phyloP scores from a whole-genome alignment of 768 basidiomycete species.

The Tubosaeta sp. region DNA sequence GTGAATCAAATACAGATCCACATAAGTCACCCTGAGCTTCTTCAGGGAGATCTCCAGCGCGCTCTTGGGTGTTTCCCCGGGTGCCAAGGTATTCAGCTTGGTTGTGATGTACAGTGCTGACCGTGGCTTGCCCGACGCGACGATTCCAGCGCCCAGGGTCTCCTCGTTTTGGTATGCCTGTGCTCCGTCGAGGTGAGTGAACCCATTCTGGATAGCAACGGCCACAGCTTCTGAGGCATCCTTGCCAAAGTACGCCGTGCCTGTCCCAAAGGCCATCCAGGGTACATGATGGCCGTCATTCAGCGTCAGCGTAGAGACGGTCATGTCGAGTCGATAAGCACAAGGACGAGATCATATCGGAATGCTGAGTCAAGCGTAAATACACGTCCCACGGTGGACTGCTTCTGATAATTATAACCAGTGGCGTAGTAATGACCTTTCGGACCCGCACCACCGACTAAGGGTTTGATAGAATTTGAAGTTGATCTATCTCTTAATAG shows the following conservation, averaged over 20 bases:
- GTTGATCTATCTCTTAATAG: too few relatives aligned
- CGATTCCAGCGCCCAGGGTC: conserved; percentile 47
- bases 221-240: conserved; percentile 39
- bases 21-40: conserved; percentile 49
- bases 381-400: too few relatives aligned
- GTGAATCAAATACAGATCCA: conserved; percentile 67
- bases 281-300: conserved; percentile 54
- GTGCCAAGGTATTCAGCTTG: conserved; percentile 37
- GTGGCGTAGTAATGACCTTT: too few relatives aligned
- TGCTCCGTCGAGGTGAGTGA: conserved; percentile 64
- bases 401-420: too few relatives aligned
- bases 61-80: conserved; percentile 44
- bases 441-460: too few relatives aligned
- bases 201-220: conserved; percentile 50
- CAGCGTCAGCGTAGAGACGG: conserved; percentile 37
- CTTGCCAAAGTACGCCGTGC: conserved; percentile 45
- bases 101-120: conserved; percentile 61
- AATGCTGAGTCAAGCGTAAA: too few relatives aligned
- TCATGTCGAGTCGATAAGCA: conserved; percentile 8
- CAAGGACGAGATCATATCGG: too few relatives aligned
- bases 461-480: too few relatives aligned
- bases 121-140: conserved; percentile 46
- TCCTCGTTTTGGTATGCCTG: conserved; percentile 57
- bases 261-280: conserved; percentile 61
- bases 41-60: conserved; percentile 50